Evolutionary conservation across 1,284 basidiomycete genomes (phyloP), one percentile per base, ranked within the genome.

Genomic region (Ustilago lituana): DNA sequence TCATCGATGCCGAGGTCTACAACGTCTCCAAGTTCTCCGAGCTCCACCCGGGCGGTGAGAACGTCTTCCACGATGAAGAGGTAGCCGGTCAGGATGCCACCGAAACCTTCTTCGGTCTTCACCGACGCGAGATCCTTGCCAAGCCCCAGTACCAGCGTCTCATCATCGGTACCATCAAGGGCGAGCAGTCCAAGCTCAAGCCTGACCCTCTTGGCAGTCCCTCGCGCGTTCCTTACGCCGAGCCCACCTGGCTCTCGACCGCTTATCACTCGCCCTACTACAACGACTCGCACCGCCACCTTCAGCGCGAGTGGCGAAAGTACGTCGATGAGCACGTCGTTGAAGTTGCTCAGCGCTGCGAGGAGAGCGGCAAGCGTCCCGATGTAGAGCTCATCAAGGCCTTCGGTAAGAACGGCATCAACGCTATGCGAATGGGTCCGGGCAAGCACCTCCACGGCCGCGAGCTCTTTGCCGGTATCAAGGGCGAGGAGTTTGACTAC

Each of bases 401-500:
- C 75, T 82, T 84, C 70, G 83, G 83, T 4, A 37, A 65, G 19
- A 58, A 77, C 44, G 74, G 70, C 29, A 74, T 80, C 50, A 78
- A 79, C 41, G 78, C 75, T 23, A 78, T 66, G 61, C 65, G 77
- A 22, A 77, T 97, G 82, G 94, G 94, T 17, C 87, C 87, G 4
- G 86, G 86, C 17, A 86, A 86, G 77, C 93, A 96, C 78, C 85
- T 98, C 31, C 85, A 91, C 77, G 94, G 93, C 4, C 86, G 88
- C 24, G 88, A 86, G 24, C 86, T 97, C 14, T 90, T 94, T 86
- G 87, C 88, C 60, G 94, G 91, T 5, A 89, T 96, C 63, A 90
- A 88, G 76, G 91, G 92, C 8, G 94, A 96, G 82, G 89, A 95
- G 77, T 91, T 90, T 75, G 88, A 92, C 79, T 91, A 91, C 79